phyloP scores from a whole-genome alignment of 164 flowering plant species.

The Santalum album region DNA sequence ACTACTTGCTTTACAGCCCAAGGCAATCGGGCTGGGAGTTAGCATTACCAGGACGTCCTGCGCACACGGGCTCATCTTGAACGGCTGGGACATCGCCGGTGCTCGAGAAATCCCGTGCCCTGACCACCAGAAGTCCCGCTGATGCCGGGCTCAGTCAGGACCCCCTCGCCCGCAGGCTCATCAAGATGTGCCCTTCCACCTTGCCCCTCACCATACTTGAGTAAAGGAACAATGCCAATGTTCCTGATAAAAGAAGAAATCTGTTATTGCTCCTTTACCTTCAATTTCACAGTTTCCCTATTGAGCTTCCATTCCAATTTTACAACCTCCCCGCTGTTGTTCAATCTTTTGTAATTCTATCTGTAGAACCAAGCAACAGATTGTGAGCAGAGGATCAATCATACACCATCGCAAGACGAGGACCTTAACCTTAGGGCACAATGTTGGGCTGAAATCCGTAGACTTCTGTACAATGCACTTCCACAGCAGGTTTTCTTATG shows the following conservation, averaged over 20 bases:
- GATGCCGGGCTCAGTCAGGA: conserved; percentile 87
- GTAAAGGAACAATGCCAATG: no score
- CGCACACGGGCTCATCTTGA: conserved; percentile 46
- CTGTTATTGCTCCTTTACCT: no score
- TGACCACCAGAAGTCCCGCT: conserved; percentile 54
- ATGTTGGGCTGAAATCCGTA: conserved; percentile 74
- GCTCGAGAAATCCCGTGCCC: conserved; percentile 36
- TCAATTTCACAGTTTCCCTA: no score
- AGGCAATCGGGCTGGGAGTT: conserved; percentile 59
- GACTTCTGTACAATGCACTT: conserved; percentile 45
- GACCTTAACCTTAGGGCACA: conserved; percentile 64
- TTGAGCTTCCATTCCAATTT: no score
- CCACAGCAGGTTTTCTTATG: conserved; percentile 39
- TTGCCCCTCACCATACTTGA: conserved; percentile 50
- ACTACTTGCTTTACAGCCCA: no score
- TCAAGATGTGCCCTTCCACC: conserved; percentile 53
- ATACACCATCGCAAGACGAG: conserved; percentile 60
- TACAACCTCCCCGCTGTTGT: no score
- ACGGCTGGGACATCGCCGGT: conserved; percentile 63
- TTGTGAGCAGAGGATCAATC: conserved; percentile 31
- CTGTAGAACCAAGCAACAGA: conserved; percentile 66
- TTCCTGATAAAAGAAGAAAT: no score
- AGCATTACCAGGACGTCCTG: conserved; percentile 64
- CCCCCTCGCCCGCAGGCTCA: conserved; percentile 34
- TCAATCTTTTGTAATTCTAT: no score